Conservation (phyloP, 805 yeast species). For the Metschnikowia drakensbergensis region DNA sequence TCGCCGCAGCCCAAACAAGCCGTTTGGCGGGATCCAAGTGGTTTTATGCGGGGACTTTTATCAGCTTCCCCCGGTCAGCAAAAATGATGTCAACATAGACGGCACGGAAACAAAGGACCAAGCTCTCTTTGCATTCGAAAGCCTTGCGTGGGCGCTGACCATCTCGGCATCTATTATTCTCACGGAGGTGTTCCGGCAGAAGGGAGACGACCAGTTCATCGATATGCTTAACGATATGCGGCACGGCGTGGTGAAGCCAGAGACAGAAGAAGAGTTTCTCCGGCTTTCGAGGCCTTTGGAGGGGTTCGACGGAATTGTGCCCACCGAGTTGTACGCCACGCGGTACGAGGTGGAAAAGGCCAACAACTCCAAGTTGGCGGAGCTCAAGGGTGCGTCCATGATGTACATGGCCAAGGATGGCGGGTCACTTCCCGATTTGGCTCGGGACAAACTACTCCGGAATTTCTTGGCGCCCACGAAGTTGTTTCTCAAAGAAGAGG, state of each 20-base stretch:
- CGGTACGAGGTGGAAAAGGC: conserved; percentile 80
- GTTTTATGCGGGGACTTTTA: conserved; percentile 93
- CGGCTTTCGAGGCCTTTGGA: conserved; percentile 53
- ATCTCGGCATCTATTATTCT: conserved; percentile 66
- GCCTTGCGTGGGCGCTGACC: conserved; percentile 61
- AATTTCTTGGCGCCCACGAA: conserved; percentile 18
- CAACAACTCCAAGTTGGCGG: conserved; percentile 42
- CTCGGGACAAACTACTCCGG: conserved; percentile 8
- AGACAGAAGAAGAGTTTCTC: conserved; percentile 46
- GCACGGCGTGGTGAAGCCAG: conserved; percentile 56
- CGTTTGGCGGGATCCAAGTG: conserved; percentile 94
- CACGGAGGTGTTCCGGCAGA: conserved; percentile 82
- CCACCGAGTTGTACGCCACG: conserved; percentile 88
- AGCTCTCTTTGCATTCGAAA: conserved; percentile 67
- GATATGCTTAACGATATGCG: conserved; percentile 79
- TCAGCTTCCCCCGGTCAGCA: conserved; percentile 87
- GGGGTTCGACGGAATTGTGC: conserved; percentile 72
- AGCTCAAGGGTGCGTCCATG: conserved; percentile 45
- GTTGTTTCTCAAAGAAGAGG: conserved; percentile 62
- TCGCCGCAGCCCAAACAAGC: conserved; percentile 46
- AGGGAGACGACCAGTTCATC: conserved; percentile 71
- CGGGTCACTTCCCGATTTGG: conserved; percentile 28
- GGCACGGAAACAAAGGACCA: conserved; percentile 18
- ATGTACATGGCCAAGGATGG: conserved; percentile 43
- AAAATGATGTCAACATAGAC: conserved; percentile 24